Conservation (phyloP, 805 yeast species). For the Vanderwaltozyma yarrowii region DNA sequence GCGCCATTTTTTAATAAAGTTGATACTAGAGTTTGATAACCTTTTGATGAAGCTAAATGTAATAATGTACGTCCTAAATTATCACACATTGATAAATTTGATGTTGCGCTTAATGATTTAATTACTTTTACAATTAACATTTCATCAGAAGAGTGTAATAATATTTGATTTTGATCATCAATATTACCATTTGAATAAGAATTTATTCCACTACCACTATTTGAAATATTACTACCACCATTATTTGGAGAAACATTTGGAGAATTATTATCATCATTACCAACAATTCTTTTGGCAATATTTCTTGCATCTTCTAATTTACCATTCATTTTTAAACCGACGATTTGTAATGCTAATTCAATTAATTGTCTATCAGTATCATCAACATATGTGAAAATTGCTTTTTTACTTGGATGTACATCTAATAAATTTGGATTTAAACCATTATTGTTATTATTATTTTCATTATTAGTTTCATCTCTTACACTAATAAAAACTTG, state of each 20-base stretch:
- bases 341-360: conserved; percentile 91
- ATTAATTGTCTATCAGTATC: conserved; percentile 92
- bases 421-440: conserved; percentile 3
- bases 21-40: conserved; percentile 50
- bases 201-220: not conserved
- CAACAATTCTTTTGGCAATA: conserved; percentile 85
- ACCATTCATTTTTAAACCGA: conserved; percentile 95
- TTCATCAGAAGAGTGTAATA: conserved; percentile 27
- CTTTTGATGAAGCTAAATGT: conserved; percentile 74
- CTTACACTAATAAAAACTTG: conserved; percentile 74
- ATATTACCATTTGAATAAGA: not conserved
- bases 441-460: not conserved
- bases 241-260: conserved; percentile 8
- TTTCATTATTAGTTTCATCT: not conserved
- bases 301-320: conserved; percentile 88
- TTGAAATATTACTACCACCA: not conserved
- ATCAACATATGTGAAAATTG: conserved; percentile 80
- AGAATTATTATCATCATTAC: conserved; percentile 28
- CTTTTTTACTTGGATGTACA: conserved; percentile 21
- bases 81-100: conserved; percentile 77
- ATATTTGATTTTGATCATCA: not conserved
- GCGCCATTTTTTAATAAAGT: conserved; percentile 59
- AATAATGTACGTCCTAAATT: conserved; percentile 77
- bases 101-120: conserved; percentile 57
- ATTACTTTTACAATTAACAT: conserved; percentile 39